These are phyloP conservation scores for Chlorella variabilis DNA, from an alignment of 163 green algal genomes.

Conservation along the genomic window DNA sequence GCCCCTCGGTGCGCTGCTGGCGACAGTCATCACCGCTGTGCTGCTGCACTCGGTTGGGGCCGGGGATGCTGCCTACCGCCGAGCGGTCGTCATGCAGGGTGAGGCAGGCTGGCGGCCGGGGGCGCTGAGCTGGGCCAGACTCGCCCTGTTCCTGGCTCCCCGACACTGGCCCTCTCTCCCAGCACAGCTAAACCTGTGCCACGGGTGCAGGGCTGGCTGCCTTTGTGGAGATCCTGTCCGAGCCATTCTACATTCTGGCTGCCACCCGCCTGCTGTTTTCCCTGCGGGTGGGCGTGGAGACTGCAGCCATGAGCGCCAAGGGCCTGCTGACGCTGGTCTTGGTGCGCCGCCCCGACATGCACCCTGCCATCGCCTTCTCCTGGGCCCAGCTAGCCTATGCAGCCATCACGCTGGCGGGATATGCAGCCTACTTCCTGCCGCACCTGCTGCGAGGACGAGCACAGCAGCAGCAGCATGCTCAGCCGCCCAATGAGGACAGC, in stretches of 20 bases:
- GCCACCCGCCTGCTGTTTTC: constrained; percentile 67
- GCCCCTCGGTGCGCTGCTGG: constrained; percentile 57
- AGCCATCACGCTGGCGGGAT: constrained; percentile 15
- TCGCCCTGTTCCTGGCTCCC: no score
- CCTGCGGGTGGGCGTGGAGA: constrained; percentile 75
- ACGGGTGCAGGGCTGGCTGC: constrained; percentile 56
- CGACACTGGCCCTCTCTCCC: no score
- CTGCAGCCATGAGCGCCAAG: constrained; percentile 62
- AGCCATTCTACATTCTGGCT: constrained; percentile 90
- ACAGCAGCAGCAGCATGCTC: not conserved
- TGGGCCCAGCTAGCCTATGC: constrained; percentile 60
- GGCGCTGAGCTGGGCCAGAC: no score
- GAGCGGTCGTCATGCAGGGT: constrained; percentile 73
- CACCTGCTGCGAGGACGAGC: not conserved
- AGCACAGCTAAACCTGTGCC: no score
- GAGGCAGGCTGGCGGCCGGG: no score
- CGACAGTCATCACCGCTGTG: constrained; percentile 19
- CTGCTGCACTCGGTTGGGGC: constrained; percentile 5
- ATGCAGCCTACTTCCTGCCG: constrained; percentile 13
- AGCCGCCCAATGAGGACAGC: not conserved
- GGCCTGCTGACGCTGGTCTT: constrained; percentile 61
- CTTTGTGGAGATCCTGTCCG: constrained; percentile 80
- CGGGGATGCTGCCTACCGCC: constrained; percentile 44
- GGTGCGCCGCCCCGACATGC: constrained; percentile 37
- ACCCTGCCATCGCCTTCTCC: constrained; percentile 52